Evolutionary conservation across 352 stramenopile species (phyloP).

Genomic region (Phytophthora chlamydospora): DNA sequence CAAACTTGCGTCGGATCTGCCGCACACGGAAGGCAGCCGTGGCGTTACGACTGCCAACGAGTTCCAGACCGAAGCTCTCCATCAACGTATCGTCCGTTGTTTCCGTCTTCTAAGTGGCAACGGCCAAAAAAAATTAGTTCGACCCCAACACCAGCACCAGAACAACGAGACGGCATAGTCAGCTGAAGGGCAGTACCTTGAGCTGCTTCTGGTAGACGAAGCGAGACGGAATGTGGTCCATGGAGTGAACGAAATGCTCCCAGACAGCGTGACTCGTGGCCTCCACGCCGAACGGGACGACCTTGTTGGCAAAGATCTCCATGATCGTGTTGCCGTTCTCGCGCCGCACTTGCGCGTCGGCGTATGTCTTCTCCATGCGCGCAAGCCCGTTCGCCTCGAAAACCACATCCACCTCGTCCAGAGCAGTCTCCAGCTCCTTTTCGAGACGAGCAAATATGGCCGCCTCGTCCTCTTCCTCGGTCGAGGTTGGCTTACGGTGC

Average conservation of each 20-base stretch:
- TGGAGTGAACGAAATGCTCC: constrained; percentile 62
- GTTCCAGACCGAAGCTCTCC: constrained; percentile 60
- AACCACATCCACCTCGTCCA: constrained; percentile 53
- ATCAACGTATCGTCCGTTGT: constrained; percentile 56
- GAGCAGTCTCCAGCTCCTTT: constrained; percentile 44
- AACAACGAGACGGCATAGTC: not conserved
- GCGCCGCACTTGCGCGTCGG: constrained; percentile 51
- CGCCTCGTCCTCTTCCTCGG: constrained; percentile 47
- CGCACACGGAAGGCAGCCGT: constrained; percentile 61
- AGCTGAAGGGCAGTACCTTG: constrained; percentile 34
- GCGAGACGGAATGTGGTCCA: constrained; percentile 62
- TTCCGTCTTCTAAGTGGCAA: constrained; percentile 46
- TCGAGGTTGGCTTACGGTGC: constrained; percentile 43
- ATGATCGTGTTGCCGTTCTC: constrained; percentile 52
- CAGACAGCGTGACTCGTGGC: constrained; percentile 51
- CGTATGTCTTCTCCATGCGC: constrained; percentile 55
- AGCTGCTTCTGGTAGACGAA: constrained; percentile 62
- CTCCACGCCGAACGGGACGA: constrained; percentile 55
- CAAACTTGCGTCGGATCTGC: constrained; percentile 59
- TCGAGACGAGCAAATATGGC: constrained; percentile 57
- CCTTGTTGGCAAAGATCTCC: constrained; percentile 67
- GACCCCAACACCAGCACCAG: not conserved
- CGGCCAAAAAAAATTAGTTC: constrained; percentile 21
- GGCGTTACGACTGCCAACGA: constrained; percentile 51
- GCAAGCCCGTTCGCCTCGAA: constrained; percentile 58